phyloP scores from a whole-genome alignment of 2,329 filamentous ascomycete species.

The Penicillium expansum region DNA sequence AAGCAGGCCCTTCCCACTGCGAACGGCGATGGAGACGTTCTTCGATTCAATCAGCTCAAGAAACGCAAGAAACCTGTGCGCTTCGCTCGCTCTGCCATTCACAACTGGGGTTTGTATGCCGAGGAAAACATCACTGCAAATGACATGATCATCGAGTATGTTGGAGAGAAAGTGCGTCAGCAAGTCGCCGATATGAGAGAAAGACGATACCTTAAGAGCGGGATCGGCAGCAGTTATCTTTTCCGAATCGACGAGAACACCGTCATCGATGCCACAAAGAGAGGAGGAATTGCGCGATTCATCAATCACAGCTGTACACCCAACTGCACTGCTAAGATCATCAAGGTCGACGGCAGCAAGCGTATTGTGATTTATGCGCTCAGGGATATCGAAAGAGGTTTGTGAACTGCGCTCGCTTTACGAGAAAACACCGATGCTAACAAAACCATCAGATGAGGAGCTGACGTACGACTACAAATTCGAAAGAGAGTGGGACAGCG shows the following conservation, averaged over 20 bases:
- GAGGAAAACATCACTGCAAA: slow-evolving; percentile 96
- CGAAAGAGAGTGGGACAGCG: slow-evolving; percentile 90
- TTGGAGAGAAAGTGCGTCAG: slow-evolving; percentile 94
- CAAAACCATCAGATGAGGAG: slow-evolving; percentile 74
- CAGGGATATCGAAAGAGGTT: slow-evolving; percentile 91
- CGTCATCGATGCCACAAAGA: slow-evolving; percentile 96
- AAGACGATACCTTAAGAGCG: slow-evolving; percentile 87
- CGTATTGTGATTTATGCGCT: slow-evolving; percentile 98
- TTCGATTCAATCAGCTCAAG: slow-evolving; percentile 98
- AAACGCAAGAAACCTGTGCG: slow-evolving; percentile 99
- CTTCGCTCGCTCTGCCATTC: slow-evolving; percentile 94
- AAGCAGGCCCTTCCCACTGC: slow-evolving; percentile 71
- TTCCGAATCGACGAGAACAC: slow-evolving; percentile 98
- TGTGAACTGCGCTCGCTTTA: slow-evolving; percentile 42
- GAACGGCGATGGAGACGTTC: slow-evolving; percentile 78
- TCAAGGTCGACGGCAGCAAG: slow-evolving; percentile 96
- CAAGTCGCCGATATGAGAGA: slow-evolving; percentile 97
- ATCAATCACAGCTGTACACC: slow-evolving; percentile 98
- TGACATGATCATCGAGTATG: slow-evolving; percentile 99
- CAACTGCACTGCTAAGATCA: slow-evolving; percentile 98
- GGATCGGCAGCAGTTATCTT: slow-evolving; percentile 94
- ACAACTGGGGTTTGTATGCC: slow-evolving; percentile 97
- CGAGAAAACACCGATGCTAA: slow-evolving; percentile 17
- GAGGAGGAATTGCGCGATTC: slow-evolving; percentile 94
- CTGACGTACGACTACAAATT: slow-evolving; percentile 99